Conservation (phyloP, 1,284 basidiomycete species). For the Fomitopsis betulina region DNA sequence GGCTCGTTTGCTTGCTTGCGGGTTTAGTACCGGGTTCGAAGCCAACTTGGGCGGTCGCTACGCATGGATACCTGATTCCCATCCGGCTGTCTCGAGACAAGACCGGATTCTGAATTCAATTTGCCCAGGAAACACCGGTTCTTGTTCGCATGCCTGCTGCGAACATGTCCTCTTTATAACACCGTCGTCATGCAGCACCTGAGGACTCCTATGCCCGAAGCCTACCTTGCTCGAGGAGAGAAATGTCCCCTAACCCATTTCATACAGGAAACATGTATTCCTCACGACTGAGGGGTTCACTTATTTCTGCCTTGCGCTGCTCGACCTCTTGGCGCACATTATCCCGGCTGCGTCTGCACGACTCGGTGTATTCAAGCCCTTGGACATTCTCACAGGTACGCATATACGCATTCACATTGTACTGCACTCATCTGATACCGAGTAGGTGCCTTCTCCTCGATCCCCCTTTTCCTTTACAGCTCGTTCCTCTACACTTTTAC, state of each 20-base stretch:
- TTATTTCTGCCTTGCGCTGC: slow-evolving; percentile 52
- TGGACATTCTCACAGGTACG: slow-evolving; percentile 46
- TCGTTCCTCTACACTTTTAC: slow-evolving; percentile 51
- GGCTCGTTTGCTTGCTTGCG: too few species aligned
- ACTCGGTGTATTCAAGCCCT: slow-evolving; percentile 29
- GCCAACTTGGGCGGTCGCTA: too few species aligned
- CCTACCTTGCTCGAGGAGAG: neutral
- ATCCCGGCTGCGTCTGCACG: slow-evolving; percentile 44
- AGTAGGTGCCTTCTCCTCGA: slow-evolving; percentile 48
- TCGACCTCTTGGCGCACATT: slow-evolving; percentile 57
- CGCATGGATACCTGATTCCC: too few species aligned
- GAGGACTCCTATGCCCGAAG: neutral
- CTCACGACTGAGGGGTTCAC: slow-evolving; percentile 57
- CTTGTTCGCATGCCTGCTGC: too few species aligned
- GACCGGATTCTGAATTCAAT: neutral
- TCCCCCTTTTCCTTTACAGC: slow-evolving; percentile 54
- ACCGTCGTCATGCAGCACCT: neutral
- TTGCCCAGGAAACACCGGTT: neutral
- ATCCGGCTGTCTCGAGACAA: too few species aligned
- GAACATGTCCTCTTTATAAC: too few species aligned
- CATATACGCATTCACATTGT: neutral
- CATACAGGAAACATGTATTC: slow-evolving; percentile 48
- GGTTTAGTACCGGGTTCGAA: too few species aligned
- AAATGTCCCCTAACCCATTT: too few species aligned
- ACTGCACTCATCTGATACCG: neutral